A percentile compares a stretch with the other conserved stretches of the same genome.
phyloP scores from a whole-genome alignment of 1,284 basidiomycete genomes.

The Ustilago trichophora region DNA sequence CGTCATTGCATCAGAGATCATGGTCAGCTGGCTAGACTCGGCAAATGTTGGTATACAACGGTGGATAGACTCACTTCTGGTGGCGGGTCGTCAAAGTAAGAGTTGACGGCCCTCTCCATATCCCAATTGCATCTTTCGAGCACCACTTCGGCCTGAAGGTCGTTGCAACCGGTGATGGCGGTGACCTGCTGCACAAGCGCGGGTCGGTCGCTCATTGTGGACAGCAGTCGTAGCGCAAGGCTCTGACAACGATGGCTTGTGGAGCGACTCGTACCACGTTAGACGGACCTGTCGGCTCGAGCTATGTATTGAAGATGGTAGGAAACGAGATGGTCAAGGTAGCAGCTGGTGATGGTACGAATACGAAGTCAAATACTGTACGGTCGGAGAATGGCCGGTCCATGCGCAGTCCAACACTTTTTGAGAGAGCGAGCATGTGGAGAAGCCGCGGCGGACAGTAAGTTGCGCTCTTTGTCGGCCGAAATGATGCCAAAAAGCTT shows the following conservation, averaged over 20 bases:
- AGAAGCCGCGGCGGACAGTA: too few species aligned
- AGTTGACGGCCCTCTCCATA: constrained; percentile 37
- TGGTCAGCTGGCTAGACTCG: too few species aligned
- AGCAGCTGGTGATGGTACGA: too few species aligned
- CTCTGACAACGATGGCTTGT: too few species aligned
- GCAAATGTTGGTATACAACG: too few species aligned
- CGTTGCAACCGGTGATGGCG: constrained; percentile 41
- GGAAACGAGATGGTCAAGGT: too few species aligned
- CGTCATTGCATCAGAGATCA: too few species aligned
- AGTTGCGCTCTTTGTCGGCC: neutral
- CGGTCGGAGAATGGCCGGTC: too few species aligned
- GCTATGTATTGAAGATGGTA: neutral
- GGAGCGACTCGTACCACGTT: neutral
- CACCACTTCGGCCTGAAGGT: constrained; percentile 24
- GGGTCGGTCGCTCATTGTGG: constrained; percentile 18
- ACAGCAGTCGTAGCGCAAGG: neutral
- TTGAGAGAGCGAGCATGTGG: too few species aligned
- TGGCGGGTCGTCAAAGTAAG: constrained; percentile 42
- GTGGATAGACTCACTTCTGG: constrained; percentile 28
- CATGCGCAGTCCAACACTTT: constrained; percentile 19
- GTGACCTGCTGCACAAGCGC: constrained; percentile 29
- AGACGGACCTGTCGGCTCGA: too few species aligned
- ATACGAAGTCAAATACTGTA: neutral
- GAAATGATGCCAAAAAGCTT: neutral
- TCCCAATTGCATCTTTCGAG: constrained; percentile 35